These are phyloP conservation scores for Pythium dissimile DNA, from an alignment of 352 stramenopile species.

Conservation along the genomic window DNA sequence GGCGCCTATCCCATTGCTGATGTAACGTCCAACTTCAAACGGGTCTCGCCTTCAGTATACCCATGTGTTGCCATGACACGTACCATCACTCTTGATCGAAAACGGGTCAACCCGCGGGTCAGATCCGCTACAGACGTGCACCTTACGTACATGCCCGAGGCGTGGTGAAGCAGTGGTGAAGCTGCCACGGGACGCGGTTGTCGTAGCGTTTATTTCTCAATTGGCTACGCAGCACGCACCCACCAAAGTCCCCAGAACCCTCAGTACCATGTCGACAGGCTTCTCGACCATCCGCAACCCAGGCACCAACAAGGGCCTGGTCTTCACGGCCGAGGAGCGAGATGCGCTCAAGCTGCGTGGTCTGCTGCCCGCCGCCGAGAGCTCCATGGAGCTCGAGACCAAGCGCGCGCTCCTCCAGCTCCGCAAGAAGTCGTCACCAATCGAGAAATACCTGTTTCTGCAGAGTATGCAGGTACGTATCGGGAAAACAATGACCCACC, in stretches of 20 bases:
- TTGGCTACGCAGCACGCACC: neutral
- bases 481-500: neutral
- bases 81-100: neutral
- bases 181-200: neutral
- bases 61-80: neutral
- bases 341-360: slow-evolving; percentile 86
- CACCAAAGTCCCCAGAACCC: neutral
- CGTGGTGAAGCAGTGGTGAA: slow-evolving; percentile 9
- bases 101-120: slow-evolving; percentile 6
- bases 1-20: slow-evolving; percentile 3
- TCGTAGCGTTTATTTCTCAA: slow-evolving; percentile 23
- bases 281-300: slow-evolving; percentile 84
- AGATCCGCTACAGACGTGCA: slow-evolving; percentile 7
- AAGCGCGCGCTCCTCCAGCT: slow-evolving; percentile 86
- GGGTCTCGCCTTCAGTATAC: neutral
- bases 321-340: slow-evolving; percentile 90
- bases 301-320: slow-evolving; percentile 90
- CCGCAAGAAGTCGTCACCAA: slow-evolving; percentile 73
- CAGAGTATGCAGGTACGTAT: slow-evolving; percentile 65
- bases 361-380: slow-evolving; percentile 84
- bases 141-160: slow-evolving; percentile 8
- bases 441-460: slow-evolving; percentile 95
- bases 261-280: slow-evolving; percentile 28
- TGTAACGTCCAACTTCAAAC: slow-evolving; percentile 7
- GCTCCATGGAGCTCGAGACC: slow-evolving; percentile 86